Evolutionary conservation across 2,329 filamentous ascomycete genomes (phyloP).

Genomic region (Fusarium subtropicale): DNA sequence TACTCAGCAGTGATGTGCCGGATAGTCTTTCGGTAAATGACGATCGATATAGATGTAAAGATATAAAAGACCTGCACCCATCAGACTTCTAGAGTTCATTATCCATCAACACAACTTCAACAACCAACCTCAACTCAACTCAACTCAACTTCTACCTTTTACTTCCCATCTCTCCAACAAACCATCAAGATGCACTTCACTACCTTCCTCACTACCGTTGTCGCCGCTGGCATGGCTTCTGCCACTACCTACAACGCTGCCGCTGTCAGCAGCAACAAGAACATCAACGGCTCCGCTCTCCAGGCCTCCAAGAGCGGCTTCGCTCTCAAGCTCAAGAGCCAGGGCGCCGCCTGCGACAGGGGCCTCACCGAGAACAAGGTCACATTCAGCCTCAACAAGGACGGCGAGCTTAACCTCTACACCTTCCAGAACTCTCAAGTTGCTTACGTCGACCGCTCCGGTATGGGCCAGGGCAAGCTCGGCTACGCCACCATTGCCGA

Average conservation of each 20-base stretch:
- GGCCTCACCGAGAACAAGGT: conserved; percentile 47
- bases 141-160: background rate
- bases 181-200: conserved; percentile 47
- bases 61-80: no score
- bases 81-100: no score
- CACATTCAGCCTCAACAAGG: conserved; percentile 59
- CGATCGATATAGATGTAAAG: no score
- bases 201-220: conserved; percentile 39
- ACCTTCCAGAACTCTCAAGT: conserved; percentile 54
- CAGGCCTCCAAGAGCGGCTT: conserved; percentile 59
- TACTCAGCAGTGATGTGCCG: no score
- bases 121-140: background rate
- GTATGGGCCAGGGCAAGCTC: conserved; percentile 67
- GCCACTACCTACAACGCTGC: conserved; percentile 59
- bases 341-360: conserved; percentile 63
- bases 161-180: background rate
- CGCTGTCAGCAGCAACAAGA: conserved; percentile 58
- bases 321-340: conserved; percentile 56
- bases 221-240: conserved; percentile 45
- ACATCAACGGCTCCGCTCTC: conserved; percentile 59
- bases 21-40: no score
- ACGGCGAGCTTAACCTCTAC: conserved; percentile 62
- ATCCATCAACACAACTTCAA: background rate
- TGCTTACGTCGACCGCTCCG: conserved; percentile 67
- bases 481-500: conserved; percentile 62